Conservation (phyloP, 345 rosid species). For the Heritiera fomes region DNA sequence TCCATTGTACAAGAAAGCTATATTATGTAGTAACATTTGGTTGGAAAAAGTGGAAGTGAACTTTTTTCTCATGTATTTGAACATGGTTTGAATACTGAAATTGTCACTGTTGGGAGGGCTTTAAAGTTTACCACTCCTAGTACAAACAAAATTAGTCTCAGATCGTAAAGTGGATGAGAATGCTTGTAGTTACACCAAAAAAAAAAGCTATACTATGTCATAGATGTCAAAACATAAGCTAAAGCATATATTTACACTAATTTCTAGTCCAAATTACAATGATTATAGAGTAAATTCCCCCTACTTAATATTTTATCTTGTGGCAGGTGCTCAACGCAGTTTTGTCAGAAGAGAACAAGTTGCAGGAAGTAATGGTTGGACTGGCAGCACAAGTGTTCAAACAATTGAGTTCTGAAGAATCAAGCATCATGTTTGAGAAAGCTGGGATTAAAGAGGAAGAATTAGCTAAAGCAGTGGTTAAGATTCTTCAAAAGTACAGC, state of each 20-base stretch:
- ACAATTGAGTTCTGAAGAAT: slow-evolving; percentile 57
- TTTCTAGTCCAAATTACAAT: neutral
- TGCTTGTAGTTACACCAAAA: too few species aligned
- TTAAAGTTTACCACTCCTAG: too few species aligned
- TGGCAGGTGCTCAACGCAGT: slow-evolving; percentile 71
- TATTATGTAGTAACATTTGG: too few species aligned
- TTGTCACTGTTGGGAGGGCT: too few species aligned
- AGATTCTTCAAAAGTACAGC: slow-evolving; percentile 52
- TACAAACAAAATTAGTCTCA: too few species aligned
- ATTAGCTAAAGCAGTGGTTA: slow-evolving; percentile 48
- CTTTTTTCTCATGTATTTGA: too few species aligned
- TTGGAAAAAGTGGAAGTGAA: too few species aligned
- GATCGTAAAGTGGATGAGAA: too few species aligned
- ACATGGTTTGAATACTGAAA: too few species aligned
- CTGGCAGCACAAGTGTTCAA: slow-evolving; percentile 62
- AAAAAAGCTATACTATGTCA: neutral
- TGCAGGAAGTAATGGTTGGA: slow-evolving; percentile 91
- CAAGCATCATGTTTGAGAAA: slow-evolving; percentile 37
- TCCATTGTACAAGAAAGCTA: neutral
- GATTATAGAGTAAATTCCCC: neutral
- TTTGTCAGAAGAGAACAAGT: slow-evolving; percentile 59
- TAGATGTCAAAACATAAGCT: neutral
- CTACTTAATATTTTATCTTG: slow-evolving; percentile 6
- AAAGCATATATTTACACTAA: neutral
- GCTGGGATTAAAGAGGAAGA: slow-evolving; percentile 52